Conservation (phyloP, 139 green algal genomes). For the Volvox reticuliferus region DNA sequence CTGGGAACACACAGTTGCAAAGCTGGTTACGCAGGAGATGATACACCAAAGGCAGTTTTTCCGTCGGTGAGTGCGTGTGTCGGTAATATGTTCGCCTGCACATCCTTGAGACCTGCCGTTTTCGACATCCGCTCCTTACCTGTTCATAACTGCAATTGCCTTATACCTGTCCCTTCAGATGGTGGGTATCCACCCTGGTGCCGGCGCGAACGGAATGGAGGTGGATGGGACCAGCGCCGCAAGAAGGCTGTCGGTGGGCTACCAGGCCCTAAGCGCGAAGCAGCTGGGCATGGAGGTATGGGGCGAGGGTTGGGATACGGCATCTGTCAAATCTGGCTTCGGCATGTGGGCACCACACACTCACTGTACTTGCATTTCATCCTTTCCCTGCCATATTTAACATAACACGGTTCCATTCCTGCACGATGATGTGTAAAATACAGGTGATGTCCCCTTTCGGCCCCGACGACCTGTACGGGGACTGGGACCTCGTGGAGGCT, state of each 20-base stretch:
- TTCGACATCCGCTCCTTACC: not conserved
- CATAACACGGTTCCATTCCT: too few species aligned
- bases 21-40: constrained; percentile 96
- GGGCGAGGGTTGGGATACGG: not conserved
- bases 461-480: constrained; percentile 72
- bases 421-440: not conserved
- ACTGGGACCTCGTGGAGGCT: constrained; percentile 85
- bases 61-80: constrained; percentile 71
- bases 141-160: too few species aligned
- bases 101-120: not conserved
- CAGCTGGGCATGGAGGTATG: constrained; percentile 76
- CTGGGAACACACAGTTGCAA: constrained; percentile 85
- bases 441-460: constrained; percentile 74
- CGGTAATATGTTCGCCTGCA: not conserved
- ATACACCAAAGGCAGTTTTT: constrained; percentile 95
- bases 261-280: constrained; percentile 55
- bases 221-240: not conserved
- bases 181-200: constrained; percentile 3
- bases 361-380: too few species aligned
- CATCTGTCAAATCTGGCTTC: too few species aligned
- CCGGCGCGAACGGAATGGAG: constrained; percentile 2
- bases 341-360: too few species aligned
- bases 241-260: constrained; percentile 48
- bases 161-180: not conserved
- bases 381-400: too few species aligned